Conservation (phyloP, 345 rosid genomes). For the Syzygium oleosum region DNA sequence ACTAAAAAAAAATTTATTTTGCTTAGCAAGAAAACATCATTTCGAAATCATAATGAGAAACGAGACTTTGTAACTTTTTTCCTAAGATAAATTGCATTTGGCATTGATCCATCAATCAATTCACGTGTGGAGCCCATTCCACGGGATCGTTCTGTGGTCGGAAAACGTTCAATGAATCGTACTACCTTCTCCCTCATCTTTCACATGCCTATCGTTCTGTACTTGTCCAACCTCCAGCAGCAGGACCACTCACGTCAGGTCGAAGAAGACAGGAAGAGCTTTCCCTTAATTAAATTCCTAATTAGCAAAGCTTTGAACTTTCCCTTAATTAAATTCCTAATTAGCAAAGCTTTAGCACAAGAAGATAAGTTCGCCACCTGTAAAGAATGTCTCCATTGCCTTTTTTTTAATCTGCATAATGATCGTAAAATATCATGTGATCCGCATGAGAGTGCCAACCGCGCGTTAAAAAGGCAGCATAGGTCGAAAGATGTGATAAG, state of each 20-base stretch:
- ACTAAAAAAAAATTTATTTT: neutral
- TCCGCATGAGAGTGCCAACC: neutral
- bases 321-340: neutral
- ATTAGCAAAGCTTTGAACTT: neutral
- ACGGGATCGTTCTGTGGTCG: neutral
- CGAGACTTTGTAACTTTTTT: neutral
- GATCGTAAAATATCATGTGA: neutral
- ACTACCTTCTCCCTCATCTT: neutral
- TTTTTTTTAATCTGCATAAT: neutral
- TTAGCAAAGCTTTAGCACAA: neutral
- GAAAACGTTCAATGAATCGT: neutral
- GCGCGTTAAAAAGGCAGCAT: neutral
- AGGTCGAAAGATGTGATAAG: neutral
- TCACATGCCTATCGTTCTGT: neutral
- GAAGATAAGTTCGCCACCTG: neutral
- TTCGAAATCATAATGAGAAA: neutral
- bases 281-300: neutral
- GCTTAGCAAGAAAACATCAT: neutral
- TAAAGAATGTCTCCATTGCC: neutral
- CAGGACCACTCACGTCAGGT: too few species aligned
- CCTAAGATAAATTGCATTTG: neutral
- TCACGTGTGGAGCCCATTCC: neutral
- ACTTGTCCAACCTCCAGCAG: neutral
- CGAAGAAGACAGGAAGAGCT: neutral
- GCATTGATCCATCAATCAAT: neutral